Base-by-base conservation (phyloP, 78 protist genomes). In the Planoprotostelium fungivorum region DNA sequence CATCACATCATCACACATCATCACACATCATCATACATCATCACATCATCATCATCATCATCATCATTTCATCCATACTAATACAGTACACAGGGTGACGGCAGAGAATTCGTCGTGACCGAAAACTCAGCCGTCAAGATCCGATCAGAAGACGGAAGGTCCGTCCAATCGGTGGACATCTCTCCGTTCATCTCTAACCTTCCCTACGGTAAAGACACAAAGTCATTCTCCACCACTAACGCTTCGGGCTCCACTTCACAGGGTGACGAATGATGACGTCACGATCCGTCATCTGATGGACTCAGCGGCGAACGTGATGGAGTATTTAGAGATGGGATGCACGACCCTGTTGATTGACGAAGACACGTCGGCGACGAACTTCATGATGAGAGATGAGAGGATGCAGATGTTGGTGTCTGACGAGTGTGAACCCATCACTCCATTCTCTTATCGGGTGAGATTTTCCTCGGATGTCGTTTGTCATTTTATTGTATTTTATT, bases 351-450 rank as follows among this genome's bases (percentile, higher is more conserved):
- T 94, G 38, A 29, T 94, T 34, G 96, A 94, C 39, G 96, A 94
- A 84, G 96, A 94, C 88, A 91, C 94, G 36, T 73, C 87, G 37
- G 96, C 96, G 35, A 92, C 96, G 84, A 94, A 94, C 91, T 94
- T 94, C 85, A 87, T 94, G 96, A 38, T 91, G 63, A 89, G 96
- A 36, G 94, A 89, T 73, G 1, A 0, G 51, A 38, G 84, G 25
- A 91, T 94, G 96, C 63, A 0, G 84, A 23, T 10, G 87, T 89
- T 94, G 35, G 95, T 94, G 31, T 0, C 85, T 1, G 0, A 35
- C 35, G 89, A 88, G 37, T 10, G 31, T 35, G 96, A 94, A 85
- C 96, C 96, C 51, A 91, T 94, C 85, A 87, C 91, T 1, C 95
- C 96, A 23, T 91, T 94, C 89, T 28, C 89, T 73, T 0, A 34